phyloP scores from a whole-genome alignment of 192 early-diverging fungal species.

The Gaertneriomyces sp. region DNA sequence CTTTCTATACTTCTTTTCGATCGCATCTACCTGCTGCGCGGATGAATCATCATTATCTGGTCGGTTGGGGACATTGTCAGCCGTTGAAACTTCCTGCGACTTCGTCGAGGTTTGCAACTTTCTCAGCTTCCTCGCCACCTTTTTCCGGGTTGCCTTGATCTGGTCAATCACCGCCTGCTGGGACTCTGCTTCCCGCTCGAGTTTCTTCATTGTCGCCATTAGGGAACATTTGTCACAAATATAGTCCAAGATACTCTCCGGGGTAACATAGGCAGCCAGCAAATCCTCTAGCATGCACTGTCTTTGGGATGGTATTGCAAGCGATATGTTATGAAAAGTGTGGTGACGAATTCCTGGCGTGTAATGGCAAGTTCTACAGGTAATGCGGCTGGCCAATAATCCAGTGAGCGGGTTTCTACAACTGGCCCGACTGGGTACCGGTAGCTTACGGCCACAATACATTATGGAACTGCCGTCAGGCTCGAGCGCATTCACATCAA shows the following conservation, averaged over 20 bases:
- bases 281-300: slow-evolving; percentile 51
- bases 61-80: too few relatives aligned
- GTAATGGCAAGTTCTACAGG: slow-evolving; percentile 77
- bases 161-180: slow-evolving; percentile 2
- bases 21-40: too few relatives aligned
- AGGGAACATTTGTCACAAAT: slow-evolving; percentile 66
- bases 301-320: slow-evolving; percentile 54
- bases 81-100: too few relatives aligned
- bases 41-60: too few relatives aligned
- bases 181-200: slow-evolving; percentile 35
- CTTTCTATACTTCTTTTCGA: too few relatives aligned
- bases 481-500: too few relatives aligned
- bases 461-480: too few relatives aligned
- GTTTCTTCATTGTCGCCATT: slow-evolving; percentile 36
- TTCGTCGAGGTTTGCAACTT: not conserved
- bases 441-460: too few relatives aligned
- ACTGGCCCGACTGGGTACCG: too few relatives aligned
- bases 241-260: slow-evolving; percentile 64
- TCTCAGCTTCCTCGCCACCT: not conserved
- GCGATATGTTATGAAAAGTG: slow-evolving; percentile 75
- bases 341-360: slow-evolving; percentile 74
- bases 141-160: not conserved
- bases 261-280: slow-evolving; percentile 50
- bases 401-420: slow-evolving; percentile 70
- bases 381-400: slow-evolving; percentile 67